Evolutionary conservation across 2,329 filamentous ascomycete genomes (phyloP).

Genomic region (Paecilomyces fulvus): DNA sequence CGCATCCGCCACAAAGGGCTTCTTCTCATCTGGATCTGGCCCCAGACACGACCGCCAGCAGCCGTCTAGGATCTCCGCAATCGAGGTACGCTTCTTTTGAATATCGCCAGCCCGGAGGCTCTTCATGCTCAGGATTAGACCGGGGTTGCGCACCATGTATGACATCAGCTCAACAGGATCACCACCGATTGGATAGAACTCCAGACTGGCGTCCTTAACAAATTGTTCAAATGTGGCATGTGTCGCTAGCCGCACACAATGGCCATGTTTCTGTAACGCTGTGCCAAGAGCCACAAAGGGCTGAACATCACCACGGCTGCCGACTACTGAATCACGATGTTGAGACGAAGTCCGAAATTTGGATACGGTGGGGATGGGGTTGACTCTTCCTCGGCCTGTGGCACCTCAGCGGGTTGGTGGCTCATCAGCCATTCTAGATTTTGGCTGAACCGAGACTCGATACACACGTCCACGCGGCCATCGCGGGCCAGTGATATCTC

Average conservation of each 20-base stretch:
- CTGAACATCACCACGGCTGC: slow-evolving; percentile 33
- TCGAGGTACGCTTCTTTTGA: slow-evolving; percentile 21
- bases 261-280: slow-evolving; percentile 41
- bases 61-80: slow-evolving; percentile 64
- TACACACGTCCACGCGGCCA: too few relatives aligned
- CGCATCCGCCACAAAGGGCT: slow-evolving; percentile 27
- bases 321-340: slow-evolving; percentile 49
- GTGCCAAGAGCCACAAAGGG: slow-evolving; percentile 51
- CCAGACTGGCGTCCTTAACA: slow-evolving; percentile 29
- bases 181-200: slow-evolving; percentile 51
- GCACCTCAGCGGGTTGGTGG: too few relatives aligned
- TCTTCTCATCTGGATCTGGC: slow-evolving; percentile 34
- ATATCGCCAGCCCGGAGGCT: background rate
- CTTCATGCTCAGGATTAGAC: slow-evolving; percentile 22
- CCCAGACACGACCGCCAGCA: slow-evolving; percentile 70
- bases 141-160: slow-evolving; percentile 45
- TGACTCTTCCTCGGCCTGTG: too few relatives aligned
- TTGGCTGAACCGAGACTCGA: too few relatives aligned
- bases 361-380: too few relatives aligned
- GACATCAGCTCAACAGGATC: slow-evolving; percentile 46
- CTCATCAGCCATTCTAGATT: too few relatives aligned
- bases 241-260: slow-evolving; percentile 50
- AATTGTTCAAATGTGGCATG: slow-evolving; percentile 14
- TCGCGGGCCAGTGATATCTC: too few relatives aligned
- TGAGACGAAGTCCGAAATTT: slow-evolving; percentile 18